Conservation (phyloP, 1,139 yeast genomes). For the Scheffersomyces titani region DNA sequence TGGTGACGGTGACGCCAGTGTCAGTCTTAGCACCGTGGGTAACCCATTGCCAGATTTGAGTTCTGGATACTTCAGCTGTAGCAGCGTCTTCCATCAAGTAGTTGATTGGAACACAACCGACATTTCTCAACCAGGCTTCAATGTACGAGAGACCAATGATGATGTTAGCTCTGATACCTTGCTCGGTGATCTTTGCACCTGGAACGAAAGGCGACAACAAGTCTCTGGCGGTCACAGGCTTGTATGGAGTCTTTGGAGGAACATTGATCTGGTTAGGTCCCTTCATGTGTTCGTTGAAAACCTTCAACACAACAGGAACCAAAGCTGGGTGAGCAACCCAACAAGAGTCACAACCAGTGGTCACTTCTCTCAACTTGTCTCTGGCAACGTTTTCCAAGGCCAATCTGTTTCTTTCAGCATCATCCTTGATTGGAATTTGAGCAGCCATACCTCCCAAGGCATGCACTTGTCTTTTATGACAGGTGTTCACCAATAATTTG, state of each 20-base stretch:
- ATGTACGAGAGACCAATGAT: conserved; percentile 74
- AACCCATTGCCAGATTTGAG: conserved; percentile 85
- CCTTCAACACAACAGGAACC: conserved; percentile 73
- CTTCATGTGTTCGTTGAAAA: conserved; percentile 80
- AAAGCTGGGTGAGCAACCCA: conserved; percentile 85
- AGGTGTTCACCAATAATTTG: conserved; percentile 26
- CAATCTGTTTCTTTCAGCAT: conserved; percentile 19
- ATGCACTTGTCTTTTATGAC: conserved; percentile 31
- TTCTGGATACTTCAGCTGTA: conserved; percentile 82
- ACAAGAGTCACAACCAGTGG: conserved; percentile 78
- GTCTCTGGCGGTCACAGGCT: conserved; percentile 62
- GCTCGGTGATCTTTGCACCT: conserved; percentile 66
- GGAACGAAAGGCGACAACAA: conserved; percentile 70
- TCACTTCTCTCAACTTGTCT: conserved; percentile 58
- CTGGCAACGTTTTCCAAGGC: conserved; percentile 28
- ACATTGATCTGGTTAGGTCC: conserved; percentile 79
- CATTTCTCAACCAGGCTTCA: conserved; percentile 82
- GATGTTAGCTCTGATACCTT: conserved; percentile 71
- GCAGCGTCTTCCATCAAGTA: conserved; percentile 88
- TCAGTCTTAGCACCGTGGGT: conserved; percentile 68
- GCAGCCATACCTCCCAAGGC: conserved; percentile 37
- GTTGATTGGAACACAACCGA: conserved; percentile 82
- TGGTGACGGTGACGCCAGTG: conserved; percentile 57
- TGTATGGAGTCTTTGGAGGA: conserved; percentile 50
- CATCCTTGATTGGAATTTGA: conserved; percentile 31